Base-by-base conservation (phyloP, 352 stramenopile genomes). In the Phytophthora gonapodyides region DNA sequence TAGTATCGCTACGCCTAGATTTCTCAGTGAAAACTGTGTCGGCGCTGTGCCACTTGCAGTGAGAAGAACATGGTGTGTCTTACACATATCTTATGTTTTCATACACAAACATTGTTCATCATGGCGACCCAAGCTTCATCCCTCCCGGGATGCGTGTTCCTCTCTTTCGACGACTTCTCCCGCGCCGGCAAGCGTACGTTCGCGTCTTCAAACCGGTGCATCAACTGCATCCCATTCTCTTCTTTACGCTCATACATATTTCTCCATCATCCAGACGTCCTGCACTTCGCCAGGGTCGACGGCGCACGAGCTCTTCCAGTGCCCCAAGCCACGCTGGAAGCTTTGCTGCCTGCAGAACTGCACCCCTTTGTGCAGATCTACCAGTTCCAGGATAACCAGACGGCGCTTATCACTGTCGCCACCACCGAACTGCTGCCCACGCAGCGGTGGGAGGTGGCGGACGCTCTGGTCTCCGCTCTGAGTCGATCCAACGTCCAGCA, bases 111-210 rank as follows among this genome's bases (percentile, higher is more conserved):
- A 42, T 7, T 52, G 7, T 34, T 21, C 0, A 40, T 45, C 11
- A 31, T 31, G 27, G 27, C 5, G 19, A 58, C 47, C 36, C 37
- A 46, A 15, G 48, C 46, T 12, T 33, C 30, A 13, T 5, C 41
- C 31, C 58, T 81, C 38, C 48, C 67, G 9, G 31, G 63, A 17
- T 58, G 69, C 42, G 78, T 87, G 44, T 72, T 84, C 57, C 71
- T 91, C 36, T 76, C 82, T 33, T 89, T 91, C 53, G 76, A 91
- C 55, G 82, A 91, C 70, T 86, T 89, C 49, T 87, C 82, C 31
- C 66, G 65, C 34, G 79, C 82, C 8, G 80, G 78, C n/a, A 72
- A 76, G 44, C 69, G 82, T 91, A 71, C 64, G 78, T 61, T 8
- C 2, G 12, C 38, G 24, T 0, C 31, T 16, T 37, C 5, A 13